Evolutionary conservation across 768 basidiomycete species (phyloP).

Genomic region (Auriscalpium orientale): DNA sequence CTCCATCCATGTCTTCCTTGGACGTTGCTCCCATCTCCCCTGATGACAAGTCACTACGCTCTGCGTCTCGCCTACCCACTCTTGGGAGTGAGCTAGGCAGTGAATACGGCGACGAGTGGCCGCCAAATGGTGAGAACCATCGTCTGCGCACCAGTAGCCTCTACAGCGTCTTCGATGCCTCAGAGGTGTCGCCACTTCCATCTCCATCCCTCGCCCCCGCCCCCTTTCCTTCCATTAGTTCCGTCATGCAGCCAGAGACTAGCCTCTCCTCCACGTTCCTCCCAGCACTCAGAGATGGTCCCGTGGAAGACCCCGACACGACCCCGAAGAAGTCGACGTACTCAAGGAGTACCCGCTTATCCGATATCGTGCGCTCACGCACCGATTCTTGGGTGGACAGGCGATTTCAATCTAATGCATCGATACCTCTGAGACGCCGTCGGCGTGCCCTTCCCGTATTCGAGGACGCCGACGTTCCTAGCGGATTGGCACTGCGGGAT

Average conservation of each 20-base stretch:
- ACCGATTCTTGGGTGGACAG: constrained; percentile 54
- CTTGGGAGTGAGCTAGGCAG: constrained; percentile 55
- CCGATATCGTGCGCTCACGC: constrained; percentile 48
- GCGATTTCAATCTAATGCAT: constrained; percentile 34
- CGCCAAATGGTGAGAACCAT: constrained; percentile 27
- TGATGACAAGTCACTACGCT: not conserved
- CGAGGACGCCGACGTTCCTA: not conserved
- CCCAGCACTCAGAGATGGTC: constrained; percentile 12
- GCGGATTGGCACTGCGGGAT: not conserved
- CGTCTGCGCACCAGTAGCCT: constrained; percentile 51
- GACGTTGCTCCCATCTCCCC: constrained; percentile 7
- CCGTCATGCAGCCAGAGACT: constrained; percentile 1
- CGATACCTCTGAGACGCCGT: not conserved
- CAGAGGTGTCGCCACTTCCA: constrained; percentile 18
- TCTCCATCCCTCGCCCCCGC: constrained; percentile 17
- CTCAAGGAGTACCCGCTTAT: constrained; percentile 26
- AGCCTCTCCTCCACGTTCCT: constrained; percentile 15
- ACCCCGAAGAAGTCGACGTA: constrained; percentile 11
- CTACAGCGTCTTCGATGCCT: constrained; percentile 31
- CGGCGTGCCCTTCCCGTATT: not conserved
- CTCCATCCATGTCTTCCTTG: constrained; percentile 10
- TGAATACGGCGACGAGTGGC: constrained; percentile 42
- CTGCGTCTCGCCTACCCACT: constrained; percentile 23
- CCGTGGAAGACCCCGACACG: constrained; percentile 6
- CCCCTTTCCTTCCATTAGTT: constrained; percentile 8